These are phyloP conservation scores for Penicillium egyptiacum DNA, from an alignment of 495 filamentous ascomycete genomes.

Conservation along the genomic window DNA sequence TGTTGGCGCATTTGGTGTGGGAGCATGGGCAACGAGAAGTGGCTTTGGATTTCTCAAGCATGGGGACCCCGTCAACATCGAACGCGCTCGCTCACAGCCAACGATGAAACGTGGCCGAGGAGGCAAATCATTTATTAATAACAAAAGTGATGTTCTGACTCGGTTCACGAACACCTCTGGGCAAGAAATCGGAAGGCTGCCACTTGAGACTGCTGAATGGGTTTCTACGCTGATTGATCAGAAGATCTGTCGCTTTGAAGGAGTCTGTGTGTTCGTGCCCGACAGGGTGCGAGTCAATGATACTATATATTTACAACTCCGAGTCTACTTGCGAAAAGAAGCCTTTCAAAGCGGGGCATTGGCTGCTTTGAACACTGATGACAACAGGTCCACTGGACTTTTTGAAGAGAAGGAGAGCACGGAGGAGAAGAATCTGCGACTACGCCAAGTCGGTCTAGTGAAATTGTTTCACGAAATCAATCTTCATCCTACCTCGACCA, in stretches of 20 bases:
- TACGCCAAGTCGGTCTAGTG: conserved; percentile 84
- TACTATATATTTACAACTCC: conserved; percentile 84
- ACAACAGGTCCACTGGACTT: conserved; percentile 68
- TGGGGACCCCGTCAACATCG: conserved; percentile 78
- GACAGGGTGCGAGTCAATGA: conserved; percentile 86
- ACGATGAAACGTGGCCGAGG: conserved; percentile 52
- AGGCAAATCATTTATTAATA: conserved; percentile 50
- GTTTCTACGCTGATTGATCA: conserved; percentile 92
- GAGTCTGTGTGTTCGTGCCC: conserved; percentile 83
- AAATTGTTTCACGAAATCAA: conserved; percentile 88
- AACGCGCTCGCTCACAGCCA: conserved; percentile 73
- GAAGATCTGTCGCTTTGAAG: conserved; percentile 84
- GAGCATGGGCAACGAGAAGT: conserved; percentile 88
- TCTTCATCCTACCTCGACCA: conserved; percentile 69
- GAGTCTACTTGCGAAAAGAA: conserved; percentile 69
- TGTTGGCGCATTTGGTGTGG: conserved; percentile 87
- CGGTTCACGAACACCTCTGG: conserved; percentile 81
- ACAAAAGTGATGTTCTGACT: conserved; percentile 82
- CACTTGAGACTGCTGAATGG: conserved; percentile 89
- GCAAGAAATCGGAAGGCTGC: conserved; percentile 84
- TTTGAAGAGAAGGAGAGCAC: conserved; percentile 83
- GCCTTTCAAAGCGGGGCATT: conserved; percentile 67
- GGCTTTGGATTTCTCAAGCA: conserved; percentile 70
- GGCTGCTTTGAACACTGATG: conserved; percentile 51
- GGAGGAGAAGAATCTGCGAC: conserved; percentile 80